Conservation (phyloP, 768 basidiomycete genomes). For the Tulasnella sp. region DNA sequence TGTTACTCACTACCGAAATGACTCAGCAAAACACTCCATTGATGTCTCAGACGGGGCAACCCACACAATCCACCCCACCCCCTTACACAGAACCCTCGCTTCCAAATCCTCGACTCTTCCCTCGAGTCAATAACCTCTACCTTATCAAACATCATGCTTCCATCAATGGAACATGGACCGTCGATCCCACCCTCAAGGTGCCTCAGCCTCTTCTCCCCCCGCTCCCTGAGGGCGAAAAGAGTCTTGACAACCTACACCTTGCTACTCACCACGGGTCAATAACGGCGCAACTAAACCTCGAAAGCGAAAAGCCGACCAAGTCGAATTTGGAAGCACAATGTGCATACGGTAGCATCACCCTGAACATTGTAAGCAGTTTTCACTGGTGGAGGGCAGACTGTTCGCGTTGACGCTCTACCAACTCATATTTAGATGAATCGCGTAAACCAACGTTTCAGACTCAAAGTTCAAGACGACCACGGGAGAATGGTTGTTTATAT, state of each 20-base stretch:
- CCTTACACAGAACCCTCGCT: neutral
- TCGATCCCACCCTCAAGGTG: slow-evolving; percentile 13
- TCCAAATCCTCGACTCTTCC: neutral
- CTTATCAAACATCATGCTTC: neutral
- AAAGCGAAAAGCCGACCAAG: slow-evolving; percentile 5
- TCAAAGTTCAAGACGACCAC: slow-evolving; percentile 15
- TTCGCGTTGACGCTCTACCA: neutral
- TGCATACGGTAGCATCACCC: neutral
- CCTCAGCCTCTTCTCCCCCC: neutral
- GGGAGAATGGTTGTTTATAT: slow-evolving; percentile 2
- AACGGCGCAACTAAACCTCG: neutral
- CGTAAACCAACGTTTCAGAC: slow-evolving; percentile 10
- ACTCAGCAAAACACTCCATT: neutral
- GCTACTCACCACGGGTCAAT: neutral
- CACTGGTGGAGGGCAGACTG: neutral
- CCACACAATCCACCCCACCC: neutral
- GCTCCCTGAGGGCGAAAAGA: slow-evolving; percentile 3
- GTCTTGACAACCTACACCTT: slow-evolving; percentile 2
- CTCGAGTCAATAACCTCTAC: slow-evolving; percentile 13
- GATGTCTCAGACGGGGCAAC: neutral
- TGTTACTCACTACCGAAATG: neutral
- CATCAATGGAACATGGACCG: slow-evolving; percentile 5
- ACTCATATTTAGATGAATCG: neutral
- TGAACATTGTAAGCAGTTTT: neutral
- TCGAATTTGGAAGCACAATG: slow-evolving; percentile 6